Evolutionary conservation across 495 filamentous ascomycete species (phyloP), one percentile per base, ranked within the genome.

Genomic region (Aspergillus leporis): DNA sequence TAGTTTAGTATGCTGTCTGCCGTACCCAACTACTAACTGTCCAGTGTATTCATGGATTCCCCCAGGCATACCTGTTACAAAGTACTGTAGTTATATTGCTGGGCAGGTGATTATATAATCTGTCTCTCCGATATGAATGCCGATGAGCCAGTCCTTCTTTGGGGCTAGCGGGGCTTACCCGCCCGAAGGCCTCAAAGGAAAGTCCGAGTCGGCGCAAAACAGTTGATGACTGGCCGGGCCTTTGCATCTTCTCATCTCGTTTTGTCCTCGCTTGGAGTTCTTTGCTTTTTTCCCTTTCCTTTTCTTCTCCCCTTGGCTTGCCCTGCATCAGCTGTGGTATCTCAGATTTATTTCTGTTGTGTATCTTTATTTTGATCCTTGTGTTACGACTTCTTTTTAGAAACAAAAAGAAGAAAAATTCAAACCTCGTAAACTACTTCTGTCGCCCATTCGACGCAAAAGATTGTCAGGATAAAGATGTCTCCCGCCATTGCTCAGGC

Each of bases 401-500:
- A 22, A 56, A 55, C 63, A 58, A 38, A 53, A 51, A 45, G 55
- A 64, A 38, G 10, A 55, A 53, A 31, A 56, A 56, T 59, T 51
- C 30, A 22, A 34, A 32, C 14, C 10, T 5, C 31, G 4, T 23
- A 14, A 48, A 28, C 51, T 19, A 46, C 22, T 56, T 58, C 56
- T 47, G 40, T 49, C 21, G 7, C 40, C 51, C 3, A 23, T 23
- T 36, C 30, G 23, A 22, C 56, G 32, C 32, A 25, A 46, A 52
- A 62, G 38, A 51, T 52, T 45, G 51, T 30, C 22, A 59, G 48
- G 50, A 51, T 38, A 52, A 73, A 68, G 58, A 84, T 85, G 82
- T 81, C 81, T 70, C 80, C 82, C 52, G 71, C 75, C 56, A 61
- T 80, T 51, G 74, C 70, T 55, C 74, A 78, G 52, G 63, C 72